A percentile compares a stretch with the other conserved stretches of the same genome.
These are phyloP conservation scores for Saccharomycopsis phalli DNA, from an alignment of 1,139 yeast genomes.

Conservation along the genomic window DNA sequence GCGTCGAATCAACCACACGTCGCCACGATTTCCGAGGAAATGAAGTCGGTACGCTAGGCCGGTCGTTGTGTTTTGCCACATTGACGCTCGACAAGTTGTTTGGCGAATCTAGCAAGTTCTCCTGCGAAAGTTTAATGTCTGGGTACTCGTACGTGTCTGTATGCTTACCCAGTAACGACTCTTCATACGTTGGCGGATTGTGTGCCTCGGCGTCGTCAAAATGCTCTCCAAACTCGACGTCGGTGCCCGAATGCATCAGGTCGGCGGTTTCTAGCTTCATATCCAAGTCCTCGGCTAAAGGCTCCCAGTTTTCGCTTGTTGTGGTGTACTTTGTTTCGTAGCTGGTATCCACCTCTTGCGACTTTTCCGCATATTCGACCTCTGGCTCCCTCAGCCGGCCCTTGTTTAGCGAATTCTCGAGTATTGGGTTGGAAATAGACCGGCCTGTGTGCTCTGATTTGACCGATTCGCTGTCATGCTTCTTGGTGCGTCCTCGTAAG, in stretches of 20 bases:
- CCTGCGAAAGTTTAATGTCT: conserved; percentile 7
- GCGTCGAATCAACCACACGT: conserved; percentile 34
- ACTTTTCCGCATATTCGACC: too few relatives aligned
- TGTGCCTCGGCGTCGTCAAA: not conserved
- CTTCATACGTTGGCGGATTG: not conserved
- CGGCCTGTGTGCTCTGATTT: too few relatives aligned
- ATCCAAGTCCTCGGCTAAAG: not conserved
- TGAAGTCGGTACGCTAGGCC: conserved; percentile 14
- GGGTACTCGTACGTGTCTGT: not conserved
- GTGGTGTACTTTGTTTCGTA: not conserved
- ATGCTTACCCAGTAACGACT: not conserved
- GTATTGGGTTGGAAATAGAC: conserved; percentile 30
- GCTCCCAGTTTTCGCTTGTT: too few relatives aligned
- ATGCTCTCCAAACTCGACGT: conserved; percentile 13
- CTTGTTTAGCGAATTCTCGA: conserved; percentile 34
- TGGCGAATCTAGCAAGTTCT: conserved; percentile 11
- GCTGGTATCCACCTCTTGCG: conserved; percentile 1
- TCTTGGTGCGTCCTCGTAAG: conserved; percentile 33
- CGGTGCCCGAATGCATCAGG: conserved; percentile 4
- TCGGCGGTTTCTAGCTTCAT: not conserved
- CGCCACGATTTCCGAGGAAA: conserved; percentile 69
- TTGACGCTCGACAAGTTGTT: conserved; percentile 9
- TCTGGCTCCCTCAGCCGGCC: too few relatives aligned
- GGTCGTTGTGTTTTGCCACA: conserved; percentile 10
- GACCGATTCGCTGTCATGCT: conserved; percentile 28